Conservation (phyloP, 179 eudicot genomes). For the Patellifolia procumbens region DNA sequence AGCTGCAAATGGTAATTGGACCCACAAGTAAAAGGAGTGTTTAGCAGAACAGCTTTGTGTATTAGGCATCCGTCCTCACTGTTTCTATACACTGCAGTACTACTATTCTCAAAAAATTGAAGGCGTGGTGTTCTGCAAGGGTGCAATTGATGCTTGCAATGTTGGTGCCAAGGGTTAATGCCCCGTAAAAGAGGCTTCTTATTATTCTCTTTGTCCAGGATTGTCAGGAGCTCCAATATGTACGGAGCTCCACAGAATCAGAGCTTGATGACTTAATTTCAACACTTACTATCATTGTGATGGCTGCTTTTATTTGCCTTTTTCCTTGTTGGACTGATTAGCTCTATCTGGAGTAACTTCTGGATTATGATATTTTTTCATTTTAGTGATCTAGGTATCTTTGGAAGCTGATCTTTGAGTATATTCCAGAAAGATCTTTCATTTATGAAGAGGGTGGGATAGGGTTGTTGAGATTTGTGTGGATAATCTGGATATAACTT, state of each 20-base stretch:
- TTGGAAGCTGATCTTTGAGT: not conserved
- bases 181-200: not conserved
- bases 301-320: not conserved
- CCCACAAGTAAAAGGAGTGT: not conserved
- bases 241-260: not conserved
- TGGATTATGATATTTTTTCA: not conserved
- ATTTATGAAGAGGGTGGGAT: not conserved
- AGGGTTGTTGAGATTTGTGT: not conserved
- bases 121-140: not conserved
- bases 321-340: not conserved
- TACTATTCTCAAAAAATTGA: not conserved
- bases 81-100: not conserved
- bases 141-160: constrained; percentile 3
- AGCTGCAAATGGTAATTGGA: not conserved
- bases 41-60: not conserved
- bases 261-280: not conserved
- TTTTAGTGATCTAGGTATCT: not conserved
- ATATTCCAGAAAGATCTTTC: not conserved
- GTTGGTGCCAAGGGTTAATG: constrained; percentile 1
- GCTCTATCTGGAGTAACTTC: not conserved
- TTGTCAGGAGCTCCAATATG: not conserved
- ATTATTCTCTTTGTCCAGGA: not conserved
- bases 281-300: too few relatives aligned
- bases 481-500: not conserved
- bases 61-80: not conserved